Conservation (phyloP, 169 alveolate genomes). For the Plasmodium falciparum region DNA sequence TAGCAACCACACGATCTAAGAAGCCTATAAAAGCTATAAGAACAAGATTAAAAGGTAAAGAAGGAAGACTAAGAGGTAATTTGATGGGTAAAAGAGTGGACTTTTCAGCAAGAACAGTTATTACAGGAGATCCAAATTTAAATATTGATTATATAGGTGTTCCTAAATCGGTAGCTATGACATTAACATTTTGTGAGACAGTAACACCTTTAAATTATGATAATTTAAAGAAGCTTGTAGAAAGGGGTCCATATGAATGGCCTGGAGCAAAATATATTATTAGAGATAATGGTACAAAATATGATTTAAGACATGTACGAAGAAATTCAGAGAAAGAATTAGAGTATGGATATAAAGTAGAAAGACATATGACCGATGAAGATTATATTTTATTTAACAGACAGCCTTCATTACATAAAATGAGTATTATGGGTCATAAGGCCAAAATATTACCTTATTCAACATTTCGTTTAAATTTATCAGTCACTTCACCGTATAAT, state of each 20-base stretch:
- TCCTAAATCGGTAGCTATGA: constrained; percentile 98
- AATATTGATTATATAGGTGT: constrained; percentile 97
- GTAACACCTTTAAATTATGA: constrained; percentile 98
- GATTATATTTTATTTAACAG: constrained; percentile 99
- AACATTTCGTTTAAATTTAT: constrained; percentile 98
- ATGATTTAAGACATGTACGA: constrained; percentile 91
- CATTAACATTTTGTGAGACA: constrained; percentile 98
- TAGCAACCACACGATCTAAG: constrained; percentile 96
- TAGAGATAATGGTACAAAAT: constrained; percentile 95
- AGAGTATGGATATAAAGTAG: constrained; percentile 97
- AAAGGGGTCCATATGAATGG: constrained; percentile 98
- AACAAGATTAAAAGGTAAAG: constrained; percentile 99
- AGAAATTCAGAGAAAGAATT: constrained; percentile 91
- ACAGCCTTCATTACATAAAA: constrained; percentile 99
- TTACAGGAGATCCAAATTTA: constrained; percentile 99
- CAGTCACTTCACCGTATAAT: constrained; percentile 99
- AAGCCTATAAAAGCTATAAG: constrained; percentile 98
- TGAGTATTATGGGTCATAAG: constrained; percentile 99
- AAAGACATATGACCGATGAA: constrained; percentile 98
- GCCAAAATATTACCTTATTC: constrained; percentile 98
- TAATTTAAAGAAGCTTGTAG: constrained; percentile 91
- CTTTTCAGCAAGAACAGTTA: constrained; percentile 99
- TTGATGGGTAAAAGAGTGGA: constrained; percentile 99
- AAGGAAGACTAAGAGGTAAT: constrained; percentile 99
- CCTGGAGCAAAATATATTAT: constrained; percentile 98